A percentile compares a stretch with the other conserved stretches of the same genome.
phyloP scores from a whole-genome alignment of 352 stramenopile species.

The Phytophthora palmivora region DNA sequence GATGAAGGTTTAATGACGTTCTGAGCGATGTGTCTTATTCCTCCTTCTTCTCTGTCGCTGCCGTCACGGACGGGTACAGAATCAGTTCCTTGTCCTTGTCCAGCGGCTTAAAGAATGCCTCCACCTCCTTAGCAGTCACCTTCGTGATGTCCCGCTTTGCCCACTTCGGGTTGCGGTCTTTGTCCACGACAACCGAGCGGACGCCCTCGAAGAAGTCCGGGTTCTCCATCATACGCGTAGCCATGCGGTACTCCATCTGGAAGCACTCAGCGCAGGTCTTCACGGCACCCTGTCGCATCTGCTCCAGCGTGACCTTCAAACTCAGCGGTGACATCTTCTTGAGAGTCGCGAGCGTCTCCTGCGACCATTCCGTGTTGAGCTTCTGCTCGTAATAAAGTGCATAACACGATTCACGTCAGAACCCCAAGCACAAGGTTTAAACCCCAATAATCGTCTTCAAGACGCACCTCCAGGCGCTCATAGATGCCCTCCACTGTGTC shows the following conservation, averaged over 20 bases:
- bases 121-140: conserved; percentile 74
- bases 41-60: conserved; percentile 38
- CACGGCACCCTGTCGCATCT: conserved; percentile 89
- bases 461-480: conserved; percentile 48
- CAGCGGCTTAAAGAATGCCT: conserved; percentile 83
- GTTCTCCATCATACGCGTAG: conserved; percentile 87
- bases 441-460: background rate
- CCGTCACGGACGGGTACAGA: conserved; percentile 58
- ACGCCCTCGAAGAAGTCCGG: conserved; percentile 98
- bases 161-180: conserved; percentile 95
- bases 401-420: conserved; percentile 6
- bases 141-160: conserved; percentile 59
- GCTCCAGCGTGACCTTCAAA: conserved; percentile 94
- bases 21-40: conserved; percentile 37
- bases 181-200: conserved; percentile 96
- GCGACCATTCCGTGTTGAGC: conserved; percentile 76
- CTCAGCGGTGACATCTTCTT: conserved; percentile 93
- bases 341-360: conserved; percentile 84
- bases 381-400: conserved; percentile 38
- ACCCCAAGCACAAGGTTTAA: no score
- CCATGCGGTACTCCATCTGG: conserved; percentile 94
- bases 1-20: conserved; percentile 30
- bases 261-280: conserved; percentile 92
- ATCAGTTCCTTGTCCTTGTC: conserved; percentile 81
- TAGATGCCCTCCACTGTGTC: conserved; percentile 82